phyloP scores from a whole-genome alignment of 257 asterid genomes.

The Echium plantagineum region DNA sequence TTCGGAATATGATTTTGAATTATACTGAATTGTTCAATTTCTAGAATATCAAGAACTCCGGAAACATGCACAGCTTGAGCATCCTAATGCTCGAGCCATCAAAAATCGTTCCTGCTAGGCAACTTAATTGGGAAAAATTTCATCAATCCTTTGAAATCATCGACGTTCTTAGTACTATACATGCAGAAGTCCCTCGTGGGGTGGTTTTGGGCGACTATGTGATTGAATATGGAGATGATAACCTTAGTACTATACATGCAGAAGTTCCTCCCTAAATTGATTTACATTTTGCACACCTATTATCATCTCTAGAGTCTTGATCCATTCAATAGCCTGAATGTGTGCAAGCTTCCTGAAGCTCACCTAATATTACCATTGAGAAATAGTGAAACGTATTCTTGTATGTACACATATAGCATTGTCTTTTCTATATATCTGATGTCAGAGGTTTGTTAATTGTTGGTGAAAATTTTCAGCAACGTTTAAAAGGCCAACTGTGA shows the following conservation, averaged over 20 bases:
- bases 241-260: too few species aligned
- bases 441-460: neutral
- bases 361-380: too few species aligned
- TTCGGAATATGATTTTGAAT: too few species aligned
- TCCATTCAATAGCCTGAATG: too few species aligned
- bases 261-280: too few species aligned
- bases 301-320: too few species aligned
- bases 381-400: too few species aligned
- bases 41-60: slow-evolving; percentile 65
- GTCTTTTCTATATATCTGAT: neutral
- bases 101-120: slow-evolving; percentile 70
- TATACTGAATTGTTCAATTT: too few species aligned
- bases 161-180: slow-evolving; percentile 75
- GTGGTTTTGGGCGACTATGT: slow-evolving; percentile 87
- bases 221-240: slow-evolving; percentile 72
- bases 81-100: slow-evolving; percentile 76
- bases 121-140: slow-evolving; percentile 82
- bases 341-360: too few species aligned
- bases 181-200: slow-evolving; percentile 73
- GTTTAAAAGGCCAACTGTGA: too few species aligned
- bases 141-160: slow-evolving; percentile 79
- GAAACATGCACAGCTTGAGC: slow-evolving; percentile 57
- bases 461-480: neutral
- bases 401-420: too few species aligned
- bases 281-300: too few species aligned